Percentiles rank a stretch among this genome's conserved stretches.
Conservation (phyloP, 371 early-diverging fungal genomes). For the Apophysomyces variabilis region DNA sequence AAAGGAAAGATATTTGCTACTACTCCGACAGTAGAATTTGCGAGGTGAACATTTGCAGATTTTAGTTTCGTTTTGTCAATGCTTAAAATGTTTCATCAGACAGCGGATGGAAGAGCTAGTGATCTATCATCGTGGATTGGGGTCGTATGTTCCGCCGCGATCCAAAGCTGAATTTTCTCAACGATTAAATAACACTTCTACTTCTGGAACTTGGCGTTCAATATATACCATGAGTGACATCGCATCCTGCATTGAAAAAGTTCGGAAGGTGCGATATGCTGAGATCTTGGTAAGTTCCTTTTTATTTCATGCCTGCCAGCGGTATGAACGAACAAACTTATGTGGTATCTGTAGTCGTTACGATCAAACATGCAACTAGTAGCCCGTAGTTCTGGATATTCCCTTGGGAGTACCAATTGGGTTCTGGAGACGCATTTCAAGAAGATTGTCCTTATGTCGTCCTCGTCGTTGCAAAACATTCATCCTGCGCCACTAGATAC, state of each 20-base stretch:
- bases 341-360: conserved; percentile 23
- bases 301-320: not conserved
- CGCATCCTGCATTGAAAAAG: conserved; percentile 63
- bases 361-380: conserved; percentile 50
- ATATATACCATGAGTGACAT: conserved; percentile 67
- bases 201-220: conserved; percentile 41
- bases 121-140: conserved; percentile 48
- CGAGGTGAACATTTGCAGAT: conserved; percentile 29
- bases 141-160: conserved; percentile 26
- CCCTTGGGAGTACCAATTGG: conserved; percentile 80
- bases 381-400: conserved; percentile 70
- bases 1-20: conserved; percentile 82
- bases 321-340: conserved; percentile 27
- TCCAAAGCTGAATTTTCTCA: conserved; percentile 15
- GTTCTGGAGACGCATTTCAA: conserved; percentile 64
- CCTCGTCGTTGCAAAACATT: conserved; percentile 60
- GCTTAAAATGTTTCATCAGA: conserved; percentile 26
- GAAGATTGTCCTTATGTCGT: conserved; percentile 69
- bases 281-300: conserved; percentile 56
- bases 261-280: conserved; percentile 66
- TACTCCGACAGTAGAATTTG: conserved; percentile 83
- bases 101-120: conserved; percentile 74
- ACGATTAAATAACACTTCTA: not conserved
- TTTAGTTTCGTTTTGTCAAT: not conserved
- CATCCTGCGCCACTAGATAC: conserved; percentile 77